Evolutionary conservation across 768 basidiomycete species (phyloP), one percentile per base, ranked within the genome.

Genomic region (Panus rudis): DNA sequence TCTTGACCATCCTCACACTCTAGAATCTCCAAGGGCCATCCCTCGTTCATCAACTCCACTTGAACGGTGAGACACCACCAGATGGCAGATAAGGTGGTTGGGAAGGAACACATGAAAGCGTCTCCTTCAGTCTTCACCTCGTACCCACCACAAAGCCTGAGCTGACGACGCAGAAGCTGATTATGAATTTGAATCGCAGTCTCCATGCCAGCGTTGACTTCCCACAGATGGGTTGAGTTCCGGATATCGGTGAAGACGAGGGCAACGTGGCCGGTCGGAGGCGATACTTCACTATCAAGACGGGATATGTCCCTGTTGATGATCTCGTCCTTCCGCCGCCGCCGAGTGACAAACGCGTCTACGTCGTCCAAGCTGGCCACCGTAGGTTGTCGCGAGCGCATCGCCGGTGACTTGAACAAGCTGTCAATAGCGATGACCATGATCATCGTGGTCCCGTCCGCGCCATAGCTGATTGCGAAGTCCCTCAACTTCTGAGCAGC

Each of bases 71-170:
- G 69, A 52, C 84, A 84, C 87, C 91, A 99, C 72, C 91, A 82
- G 14, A 97, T 64, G 0, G 91, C 96, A 0, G 86, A 75, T 2
- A 91, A 71, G 11, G 91, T 77, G 2, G 82, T 88, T 2, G 90
- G 87, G 75, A 99, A 99, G 17, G 94, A 91, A 41, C 92, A 92
- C 88, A 99, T 93, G 71, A 99, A 99, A 1, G 94, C 82, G 56
- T 98, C 96, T 22, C 96, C 96, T 81, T 99, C 96, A 10, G 96
- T 99, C 67, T 99, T 99, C 57, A 98, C 94, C 65, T 97, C 92
- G 62, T 98, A 99, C 1, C 96, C 96, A 22, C 92, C 92, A 54
- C 92, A 93, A 31, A 85, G 71, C 22, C 94, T 79, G 24, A 97
- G 68, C 47, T 85, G 81, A 5, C 93, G 76, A 17, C 96, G 81